A percentile compares a stretch with the other conserved stretches of the same genome.
phyloP scores from a whole-genome alignment of 768 basidiomycete genomes.

The Termitomyces sp. region DNA sequence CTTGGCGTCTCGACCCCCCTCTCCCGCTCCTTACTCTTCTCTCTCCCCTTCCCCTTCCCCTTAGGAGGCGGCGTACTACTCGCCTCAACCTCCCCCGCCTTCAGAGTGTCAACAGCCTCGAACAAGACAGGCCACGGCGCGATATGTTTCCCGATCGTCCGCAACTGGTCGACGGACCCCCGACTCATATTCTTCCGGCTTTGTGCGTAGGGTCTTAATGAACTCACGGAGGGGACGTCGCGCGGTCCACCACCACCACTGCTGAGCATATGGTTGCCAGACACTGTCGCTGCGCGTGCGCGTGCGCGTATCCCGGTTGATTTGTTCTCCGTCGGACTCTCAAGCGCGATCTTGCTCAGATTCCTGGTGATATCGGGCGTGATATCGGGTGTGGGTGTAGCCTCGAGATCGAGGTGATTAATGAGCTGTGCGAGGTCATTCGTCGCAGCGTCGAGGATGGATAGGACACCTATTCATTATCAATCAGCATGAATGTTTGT shows the following conservation, averaged over 20 bases:
- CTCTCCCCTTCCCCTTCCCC: not conserved
- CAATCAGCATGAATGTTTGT: not conserved
- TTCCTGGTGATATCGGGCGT: too few relatives aligned
- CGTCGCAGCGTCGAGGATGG: slow-evolving; percentile 75
- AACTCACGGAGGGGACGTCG: slow-evolving; percentile 37
- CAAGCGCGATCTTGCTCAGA: too few relatives aligned
- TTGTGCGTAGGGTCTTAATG: slow-evolving; percentile 48
- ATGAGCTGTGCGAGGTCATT: slow-evolving; percentile 77
- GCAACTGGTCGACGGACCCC: not conserved
- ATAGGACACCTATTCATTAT: slow-evolving; percentile 46
- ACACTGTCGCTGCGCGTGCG: too few relatives aligned
- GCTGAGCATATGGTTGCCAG: too few relatives aligned
- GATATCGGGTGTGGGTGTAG: slow-evolving; percentile 59
- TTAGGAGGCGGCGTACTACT: not conserved
- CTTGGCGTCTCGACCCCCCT: slow-evolving; percentile 24
- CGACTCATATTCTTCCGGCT: slow-evolving; percentile 12
- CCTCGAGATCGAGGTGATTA: slow-evolving; percentile 77
- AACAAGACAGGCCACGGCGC: slow-evolving; percentile 55
- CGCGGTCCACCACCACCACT: too few relatives aligned
- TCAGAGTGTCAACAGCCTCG: not conserved
- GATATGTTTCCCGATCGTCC: slow-evolving; percentile 51
- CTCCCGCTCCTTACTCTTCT: not conserved
- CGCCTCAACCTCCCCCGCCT: not conserved
- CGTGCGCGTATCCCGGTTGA: too few relatives aligned
- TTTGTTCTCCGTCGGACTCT: slow-evolving; percentile 15